Conservation (phyloP, 176 grass and related monocot genomes). For the Puya raimondii region DNA sequence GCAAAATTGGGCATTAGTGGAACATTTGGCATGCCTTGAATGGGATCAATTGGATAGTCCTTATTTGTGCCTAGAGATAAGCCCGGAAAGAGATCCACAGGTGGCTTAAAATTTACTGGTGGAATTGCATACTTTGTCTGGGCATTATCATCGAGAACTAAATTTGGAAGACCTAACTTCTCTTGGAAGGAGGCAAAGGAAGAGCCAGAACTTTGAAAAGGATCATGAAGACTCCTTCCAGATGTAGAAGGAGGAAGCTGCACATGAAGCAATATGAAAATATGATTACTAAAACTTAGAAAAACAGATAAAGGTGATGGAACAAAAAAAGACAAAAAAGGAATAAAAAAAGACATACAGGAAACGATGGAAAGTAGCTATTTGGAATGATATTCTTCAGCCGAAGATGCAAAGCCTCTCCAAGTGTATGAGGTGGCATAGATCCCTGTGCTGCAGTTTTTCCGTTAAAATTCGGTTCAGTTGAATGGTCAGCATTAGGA, state of each 20-base stretch:
- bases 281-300: background rate
- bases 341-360: constrained; percentile 38
- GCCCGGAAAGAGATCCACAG: constrained; percentile 59
- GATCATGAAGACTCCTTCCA: constrained; percentile 35
- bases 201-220: constrained; percentile 36
- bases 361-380: constrained; percentile 79
- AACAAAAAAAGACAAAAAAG: constrained; percentile 14
- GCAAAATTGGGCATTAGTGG: constrained; percentile 51
- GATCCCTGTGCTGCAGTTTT: constrained; percentile 26
- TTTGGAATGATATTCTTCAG: constrained; percentile 64
- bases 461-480: constrained; percentile 23
- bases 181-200: constrained; percentile 80
- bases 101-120: constrained; percentile 45
- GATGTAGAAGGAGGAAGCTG: constrained; percentile 54
- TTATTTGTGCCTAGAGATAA: constrained; percentile 47
- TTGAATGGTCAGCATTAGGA: constrained; percentile 27
- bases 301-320: constrained; percentile 1
- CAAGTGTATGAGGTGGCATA: constrained; percentile 34
- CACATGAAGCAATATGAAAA: constrained; percentile 34
- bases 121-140: constrained; percentile 19
- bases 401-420: constrained; percentile 43
- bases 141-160: constrained; percentile 44
- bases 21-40: constrained; percentile 41
- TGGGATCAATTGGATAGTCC: constrained; percentile 36
- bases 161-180: constrained; percentile 74